These are phyloP conservation scores for Pulveroboletus sp. DNA, from an alignment of 768 basidiomycete species.

Conservation along the genomic window DNA sequence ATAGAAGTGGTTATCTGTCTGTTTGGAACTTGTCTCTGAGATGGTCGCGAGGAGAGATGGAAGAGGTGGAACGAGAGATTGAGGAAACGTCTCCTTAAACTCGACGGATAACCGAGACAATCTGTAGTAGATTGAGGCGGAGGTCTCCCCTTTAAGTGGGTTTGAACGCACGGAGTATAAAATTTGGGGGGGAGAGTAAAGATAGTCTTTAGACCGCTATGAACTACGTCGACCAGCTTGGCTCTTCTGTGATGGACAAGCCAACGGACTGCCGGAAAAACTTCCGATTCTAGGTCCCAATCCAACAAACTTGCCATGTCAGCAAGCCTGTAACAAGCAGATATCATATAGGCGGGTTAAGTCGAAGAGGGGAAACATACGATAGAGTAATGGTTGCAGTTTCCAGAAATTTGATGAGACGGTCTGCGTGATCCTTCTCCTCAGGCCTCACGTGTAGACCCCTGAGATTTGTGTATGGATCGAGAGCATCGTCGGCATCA, in stretches of 20 bases:
- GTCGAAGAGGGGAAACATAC: constrained; percentile 40
- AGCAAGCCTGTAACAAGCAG: constrained; percentile 46
- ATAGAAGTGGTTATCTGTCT: constrained; percentile 71
- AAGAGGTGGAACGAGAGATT: constrained; percentile 61
- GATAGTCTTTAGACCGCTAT: constrained; percentile 72
- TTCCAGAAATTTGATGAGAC: constrained; percentile 71
- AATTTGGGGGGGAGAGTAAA: constrained; percentile 72
- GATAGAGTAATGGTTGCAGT: constrained; percentile 70
- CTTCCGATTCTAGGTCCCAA: constrained; percentile 77
- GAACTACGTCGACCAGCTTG: constrained; percentile 83
- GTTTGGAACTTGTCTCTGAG: constrained; percentile 62
- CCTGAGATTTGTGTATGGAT: constrained; percentile 57
- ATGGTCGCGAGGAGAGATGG: constrained; percentile 71
- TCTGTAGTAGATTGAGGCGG: not conserved
- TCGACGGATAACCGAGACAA: constrained; percentile 46
- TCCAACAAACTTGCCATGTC: constrained; percentile 80
- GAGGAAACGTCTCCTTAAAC: constrained; percentile 59
- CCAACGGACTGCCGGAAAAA: constrained; percentile 90
- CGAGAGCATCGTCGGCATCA: constrained; percentile 53
- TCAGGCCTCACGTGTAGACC: constrained; percentile 59
- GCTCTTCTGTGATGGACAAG: constrained; percentile 88
- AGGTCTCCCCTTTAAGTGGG: not conserved
- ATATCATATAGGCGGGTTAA: not conserved
- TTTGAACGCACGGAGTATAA: constrained; percentile 49
- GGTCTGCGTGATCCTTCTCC: constrained; percentile 64